Evolutionary conservation across 495 filamentous ascomycete genomes (phyloP).

Genomic region (Pyronema omphalodes): DNA sequence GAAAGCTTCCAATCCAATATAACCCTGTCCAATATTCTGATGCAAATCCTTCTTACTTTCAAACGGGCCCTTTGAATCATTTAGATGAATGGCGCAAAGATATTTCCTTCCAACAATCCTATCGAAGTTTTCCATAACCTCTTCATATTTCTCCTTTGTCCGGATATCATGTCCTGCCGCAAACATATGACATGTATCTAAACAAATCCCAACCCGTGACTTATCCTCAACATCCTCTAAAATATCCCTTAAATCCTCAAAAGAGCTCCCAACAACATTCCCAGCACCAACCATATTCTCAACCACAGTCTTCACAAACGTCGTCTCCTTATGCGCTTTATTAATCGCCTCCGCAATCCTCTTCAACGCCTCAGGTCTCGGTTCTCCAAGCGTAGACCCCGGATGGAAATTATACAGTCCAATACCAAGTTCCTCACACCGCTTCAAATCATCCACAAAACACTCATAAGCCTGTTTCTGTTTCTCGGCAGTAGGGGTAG

Average conservation of each 20-base stretch:
- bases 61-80: slow-evolving; percentile 81
- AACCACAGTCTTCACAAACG: slow-evolving; percentile 57
- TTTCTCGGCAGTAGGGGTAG: slow-evolving; percentile 58
- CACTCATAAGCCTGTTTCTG: slow-evolving; percentile 68
- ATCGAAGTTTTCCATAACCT: slow-evolving; percentile 59
- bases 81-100: slow-evolving; percentile 72
- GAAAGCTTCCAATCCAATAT: slow-evolving; percentile 74
- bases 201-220: slow-evolving; percentile 75
- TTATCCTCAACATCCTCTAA: slow-evolving; percentile 65
- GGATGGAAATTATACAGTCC: slow-evolving; percentile 94
- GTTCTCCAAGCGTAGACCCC: slow-evolving; percentile 50
- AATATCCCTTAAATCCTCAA: slow-evolving; percentile 71
- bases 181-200: slow-evolving; percentile 93
- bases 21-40: slow-evolving; percentile 86
- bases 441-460: slow-evolving; percentile 74
- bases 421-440: slow-evolving; percentile 81
- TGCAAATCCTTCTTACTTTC: slow-evolving; percentile 66
- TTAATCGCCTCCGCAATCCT: slow-evolving; percentile 68
- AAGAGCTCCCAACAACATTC: slow-evolving; percentile 68
- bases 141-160: slow-evolving; percentile 49
- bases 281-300: slow-evolving; percentile 85
- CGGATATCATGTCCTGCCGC: slow-evolving; percentile 82
- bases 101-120: slow-evolving; percentile 59
- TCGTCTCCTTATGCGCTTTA: slow-evolving; percentile 55
- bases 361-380: slow-evolving; percentile 47